These are phyloP conservation scores for Coleophoma cylindrospora DNA, from an alignment of 2,329 filamentous ascomycete species.

Conservation along the genomic window DNA sequence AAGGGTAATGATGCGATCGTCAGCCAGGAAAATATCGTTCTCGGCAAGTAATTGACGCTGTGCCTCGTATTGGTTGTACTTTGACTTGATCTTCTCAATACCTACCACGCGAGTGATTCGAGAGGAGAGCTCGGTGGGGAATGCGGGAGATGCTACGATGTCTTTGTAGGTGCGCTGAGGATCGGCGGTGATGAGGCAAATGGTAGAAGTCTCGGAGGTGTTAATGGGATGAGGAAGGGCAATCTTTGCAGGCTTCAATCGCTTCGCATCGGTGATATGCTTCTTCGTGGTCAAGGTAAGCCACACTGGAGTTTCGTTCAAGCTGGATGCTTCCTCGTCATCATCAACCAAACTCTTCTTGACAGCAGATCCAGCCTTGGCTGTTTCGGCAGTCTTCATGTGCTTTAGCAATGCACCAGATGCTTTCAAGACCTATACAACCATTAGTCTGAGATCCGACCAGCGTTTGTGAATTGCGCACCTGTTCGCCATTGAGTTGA, in stretches of 20 bases:
- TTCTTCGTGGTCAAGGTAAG: conserved; percentile 60
- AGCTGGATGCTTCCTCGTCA: conserved; percentile 35
- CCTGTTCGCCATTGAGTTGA: conserved; percentile 26
- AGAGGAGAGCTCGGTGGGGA: conserved; percentile 60
- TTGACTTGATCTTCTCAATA: conserved; percentile 77
- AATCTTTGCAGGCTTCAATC: conserved; percentile 82
- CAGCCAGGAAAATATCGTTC: conserved; percentile 90
- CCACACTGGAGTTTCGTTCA: conserved; percentile 51
- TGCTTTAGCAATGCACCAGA: conserved; percentile 57
- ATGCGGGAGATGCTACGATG: conserved; percentile 68
- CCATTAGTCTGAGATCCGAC: conserved; percentile 4
- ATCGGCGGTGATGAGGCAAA: conserved; percentile 83
- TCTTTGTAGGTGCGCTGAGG: conserved; percentile 88
- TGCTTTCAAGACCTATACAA: conserved; percentile 50
- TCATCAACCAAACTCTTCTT: conserved; percentile 53
- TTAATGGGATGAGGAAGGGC: conserved; percentile 71
- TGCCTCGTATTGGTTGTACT: conserved; percentile 85
- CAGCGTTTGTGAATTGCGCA: conserved; percentile 6
- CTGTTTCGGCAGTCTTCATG: conserved; percentile 51
- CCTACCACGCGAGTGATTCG: conserved; percentile 76
- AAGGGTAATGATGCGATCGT: conserved; percentile 73
- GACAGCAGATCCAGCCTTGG: conserved; percentile 31
- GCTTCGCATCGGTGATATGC: conserved; percentile 66
- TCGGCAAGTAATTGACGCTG: conserved; percentile 77
- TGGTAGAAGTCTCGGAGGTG: conserved; percentile 57